Percentiles rank a stretch among this genome's conserved stretches.
Evolutionary conservation across 352 stramenopile genomes (phyloP).

Genomic region (Phytophthora citricola): DNA sequence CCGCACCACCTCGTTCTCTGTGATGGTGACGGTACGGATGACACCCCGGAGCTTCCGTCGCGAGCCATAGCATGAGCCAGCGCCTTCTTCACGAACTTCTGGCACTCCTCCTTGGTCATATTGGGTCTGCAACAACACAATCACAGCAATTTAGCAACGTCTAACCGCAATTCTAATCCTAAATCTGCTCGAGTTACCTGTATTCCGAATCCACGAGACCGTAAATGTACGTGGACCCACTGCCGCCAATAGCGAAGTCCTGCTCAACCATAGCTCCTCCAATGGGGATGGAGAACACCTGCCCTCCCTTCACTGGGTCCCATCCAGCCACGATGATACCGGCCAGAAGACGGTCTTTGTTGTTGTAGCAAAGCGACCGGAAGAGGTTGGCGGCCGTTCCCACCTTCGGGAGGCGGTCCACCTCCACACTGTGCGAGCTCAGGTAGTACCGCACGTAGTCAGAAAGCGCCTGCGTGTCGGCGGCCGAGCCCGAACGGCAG

Average conservation of each 20-base stretch:
- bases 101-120: slow-evolving; percentile 98
- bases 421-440: slow-evolving; percentile 73
- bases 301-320: slow-evolving; percentile 95
- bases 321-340: slow-evolving; percentile 99
- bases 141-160: neutral
- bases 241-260: slow-evolving; percentile 97
- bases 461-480: slow-evolving; percentile 95
- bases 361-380: slow-evolving; percentile 96
- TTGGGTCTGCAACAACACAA: slow-evolving; percentile 53
- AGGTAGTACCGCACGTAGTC: slow-evolving; percentile 89
- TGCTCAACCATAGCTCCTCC: slow-evolving; percentile 97
- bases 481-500: slow-evolving; percentile 97
- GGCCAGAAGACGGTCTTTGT: slow-evolving; percentile 96
- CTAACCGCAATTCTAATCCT: neutral
- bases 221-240: slow-evolving; percentile 98
- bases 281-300: slow-evolving; percentile 97
- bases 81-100: slow-evolving; percentile 95
- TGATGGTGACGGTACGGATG: slow-evolving; percentile 97
- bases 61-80: slow-evolving; percentile 98
- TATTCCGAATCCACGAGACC: slow-evolving; percentile 96
- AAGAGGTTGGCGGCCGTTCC: slow-evolving; percentile 98
- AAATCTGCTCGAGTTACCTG: slow-evolving; percentile 45
- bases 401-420: slow-evolving; percentile 94
- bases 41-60: slow-evolving; percentile 98
- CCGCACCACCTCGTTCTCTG: slow-evolving; percentile 89